Evolutionary conservation across 2,329 filamentous ascomycete genomes (phyloP).

Genomic region (Lecanicillium sp.): DNA sequence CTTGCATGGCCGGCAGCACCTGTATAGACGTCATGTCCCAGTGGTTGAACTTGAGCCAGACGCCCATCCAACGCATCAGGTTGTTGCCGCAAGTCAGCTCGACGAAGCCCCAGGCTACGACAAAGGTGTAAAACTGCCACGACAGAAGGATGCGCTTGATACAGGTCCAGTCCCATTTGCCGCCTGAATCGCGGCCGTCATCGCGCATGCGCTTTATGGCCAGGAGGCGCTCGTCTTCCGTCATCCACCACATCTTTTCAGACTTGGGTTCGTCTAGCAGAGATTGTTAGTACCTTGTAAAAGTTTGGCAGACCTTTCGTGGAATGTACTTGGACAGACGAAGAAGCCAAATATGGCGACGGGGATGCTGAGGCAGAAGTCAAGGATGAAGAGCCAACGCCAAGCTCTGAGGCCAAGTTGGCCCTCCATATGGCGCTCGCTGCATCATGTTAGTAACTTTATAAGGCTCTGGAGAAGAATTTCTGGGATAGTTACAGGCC

Average conservation of each 20-base stretch:
- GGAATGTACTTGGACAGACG: constrained; percentile 7
- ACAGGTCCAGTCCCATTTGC: constrained; percentile 6
- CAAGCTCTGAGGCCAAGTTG: constrained; percentile 24
- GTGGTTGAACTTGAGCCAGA: constrained; percentile 8
- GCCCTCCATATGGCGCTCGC: constrained; percentile 23
- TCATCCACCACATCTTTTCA: constrained; percentile 11
- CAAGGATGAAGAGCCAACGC: constrained; percentile 32
- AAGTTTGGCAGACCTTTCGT: background rate
- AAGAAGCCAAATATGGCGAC: constrained; percentile 16
- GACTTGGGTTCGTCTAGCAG: constrained; percentile 7
- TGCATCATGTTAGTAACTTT: background rate
- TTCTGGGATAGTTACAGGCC: constrained; percentile 16
- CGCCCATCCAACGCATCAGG: constrained; percentile 8
- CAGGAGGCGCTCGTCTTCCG: constrained; percentile 1
- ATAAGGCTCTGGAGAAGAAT: background rate
- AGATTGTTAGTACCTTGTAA: background rate
- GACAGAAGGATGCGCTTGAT: constrained; percentile 5
- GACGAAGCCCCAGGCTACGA: constrained; percentile 9
- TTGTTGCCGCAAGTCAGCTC: constrained; percentile 9
- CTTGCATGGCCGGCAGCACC: too few species aligned
- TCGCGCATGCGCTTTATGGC: constrained; percentile 4
- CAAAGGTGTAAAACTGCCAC: constrained; percentile 10
- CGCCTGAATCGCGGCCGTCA: constrained; percentile 6
- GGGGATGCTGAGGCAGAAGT: constrained; percentile 28
- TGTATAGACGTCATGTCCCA: too few species aligned